Percentiles rank a stretch among this genome's conserved stretches.
phyloP scores from a whole-genome alignment of 164 flowering plant genomes.

The Liquidambar formosana region DNA sequence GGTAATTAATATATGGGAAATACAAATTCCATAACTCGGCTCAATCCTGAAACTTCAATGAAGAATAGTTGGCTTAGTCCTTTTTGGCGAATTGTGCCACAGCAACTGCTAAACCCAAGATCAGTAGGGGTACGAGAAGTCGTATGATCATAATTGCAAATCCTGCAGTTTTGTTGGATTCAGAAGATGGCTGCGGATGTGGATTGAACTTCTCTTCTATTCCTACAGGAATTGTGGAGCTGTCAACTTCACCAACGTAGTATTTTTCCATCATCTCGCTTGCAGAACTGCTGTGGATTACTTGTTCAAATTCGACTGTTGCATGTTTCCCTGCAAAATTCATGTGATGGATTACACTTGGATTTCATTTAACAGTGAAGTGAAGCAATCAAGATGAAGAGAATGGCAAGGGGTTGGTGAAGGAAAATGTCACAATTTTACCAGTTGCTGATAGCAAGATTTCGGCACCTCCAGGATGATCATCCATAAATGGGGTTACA shows the following conservation, averaged over 20 bases:
- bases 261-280: constrained; percentile 34
- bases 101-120: constrained; percentile 36
- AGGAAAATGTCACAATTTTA: constrained; percentile 5
- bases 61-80: no score
- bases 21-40: no score
- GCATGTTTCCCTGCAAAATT: constrained; percentile 40
- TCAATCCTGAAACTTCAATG: no score
- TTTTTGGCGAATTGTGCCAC: constrained; percentile 18
- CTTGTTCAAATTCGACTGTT: constrained; percentile 42
- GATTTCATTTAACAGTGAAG: no score
- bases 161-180: constrained; percentile 10
- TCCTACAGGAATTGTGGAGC: constrained; percentile 23
- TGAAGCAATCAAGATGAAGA: neutral
- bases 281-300: constrained; percentile 45
- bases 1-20: no score
- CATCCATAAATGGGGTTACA: constrained; percentile 44
- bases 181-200: neutral
- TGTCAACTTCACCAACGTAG: constrained; percentile 37
- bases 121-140: constrained; percentile 32
- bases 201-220: constrained; percentile 3
- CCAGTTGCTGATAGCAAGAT: constrained; percentile 37
- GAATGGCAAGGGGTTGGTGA: neutral
- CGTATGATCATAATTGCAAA: constrained; percentile 25
- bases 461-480: constrained; percentile 63
- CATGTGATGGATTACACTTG: no score